These are phyloP conservation scores for Metschnikowia borealis DNA, from an alignment of 805 yeast genomes.

Conservation along the genomic window DNA sequence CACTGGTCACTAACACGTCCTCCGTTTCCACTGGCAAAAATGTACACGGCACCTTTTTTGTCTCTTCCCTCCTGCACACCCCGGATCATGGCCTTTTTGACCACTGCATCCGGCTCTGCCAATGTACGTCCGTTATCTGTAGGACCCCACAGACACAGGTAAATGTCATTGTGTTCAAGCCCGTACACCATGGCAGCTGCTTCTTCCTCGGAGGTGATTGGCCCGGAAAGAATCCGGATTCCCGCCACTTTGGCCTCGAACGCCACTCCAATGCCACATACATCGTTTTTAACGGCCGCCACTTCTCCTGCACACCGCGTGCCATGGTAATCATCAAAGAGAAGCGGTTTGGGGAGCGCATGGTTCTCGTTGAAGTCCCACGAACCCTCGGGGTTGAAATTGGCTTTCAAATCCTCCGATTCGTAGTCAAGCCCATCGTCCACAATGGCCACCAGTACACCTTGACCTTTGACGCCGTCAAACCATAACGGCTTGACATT, in stretches of 20 bases:
- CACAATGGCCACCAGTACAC: conserved; percentile 80
- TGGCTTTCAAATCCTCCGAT: conserved; percentile 64
- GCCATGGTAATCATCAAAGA: conserved; percentile 86
- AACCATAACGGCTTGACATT: conserved; percentile 86
- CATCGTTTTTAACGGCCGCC: conserved; percentile 81
- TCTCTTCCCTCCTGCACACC: conserved; percentile 81
- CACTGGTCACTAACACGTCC: conserved; percentile 81
- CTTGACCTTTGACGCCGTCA: conserved; percentile 73
- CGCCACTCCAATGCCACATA: conserved; percentile 98
- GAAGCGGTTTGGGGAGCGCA: conserved; percentile 72
- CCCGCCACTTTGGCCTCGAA: conserved; percentile 84
- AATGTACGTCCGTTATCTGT: conserved; percentile 85
- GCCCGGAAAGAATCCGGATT: conserved; percentile 79
- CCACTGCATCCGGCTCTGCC: conserved; percentile 78
- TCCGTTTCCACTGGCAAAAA: conserved; percentile 96
- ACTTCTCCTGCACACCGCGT: conserved; percentile 98
- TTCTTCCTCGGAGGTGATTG: conserved; percentile 80
- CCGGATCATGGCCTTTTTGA: conserved; percentile 75
- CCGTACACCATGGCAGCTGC: conserved; percentile 84
- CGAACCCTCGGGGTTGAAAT: conserved; percentile 75
- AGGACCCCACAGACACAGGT: conserved; percentile 99
- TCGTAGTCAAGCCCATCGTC: conserved; percentile 93
- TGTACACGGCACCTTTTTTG: conserved; percentile 81
- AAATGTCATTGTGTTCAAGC: conserved; percentile 81
- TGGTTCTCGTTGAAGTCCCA: conserved; percentile 87